These are phyloP conservation scores for Albatrellus sp. DNA, from an alignment of 1,284 basidiomycete species.

Conservation along the genomic window DNA sequence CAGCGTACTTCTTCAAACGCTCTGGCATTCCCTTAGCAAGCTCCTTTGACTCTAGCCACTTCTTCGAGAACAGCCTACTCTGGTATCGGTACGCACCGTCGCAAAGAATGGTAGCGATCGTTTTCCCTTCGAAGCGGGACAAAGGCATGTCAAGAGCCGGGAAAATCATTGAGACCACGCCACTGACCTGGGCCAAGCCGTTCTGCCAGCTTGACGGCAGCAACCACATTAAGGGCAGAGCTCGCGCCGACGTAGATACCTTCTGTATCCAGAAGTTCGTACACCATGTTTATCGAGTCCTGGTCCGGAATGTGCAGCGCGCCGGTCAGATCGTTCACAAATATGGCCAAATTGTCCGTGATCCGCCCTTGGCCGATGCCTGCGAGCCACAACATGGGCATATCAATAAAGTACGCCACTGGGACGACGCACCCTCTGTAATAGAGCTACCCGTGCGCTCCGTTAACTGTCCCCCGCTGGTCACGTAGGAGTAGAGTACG, in stretches of 20 bases:
- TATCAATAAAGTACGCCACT: not conserved
- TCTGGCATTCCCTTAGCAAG: conserved; percentile 75
- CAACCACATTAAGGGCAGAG: conserved; percentile 91
- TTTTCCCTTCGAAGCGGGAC: conserved; percentile 47
- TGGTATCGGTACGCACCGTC: conserved; percentile 98
- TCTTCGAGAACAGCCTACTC: conserved; percentile 89
- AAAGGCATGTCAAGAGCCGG: conserved; percentile 5
- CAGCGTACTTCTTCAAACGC: conserved; percentile 82
- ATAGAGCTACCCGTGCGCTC: conserved; percentile 86
- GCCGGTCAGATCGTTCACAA: conserved; percentile 72
- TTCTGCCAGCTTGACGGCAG: conserved; percentile 80
- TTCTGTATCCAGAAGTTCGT: conserved; percentile 85
- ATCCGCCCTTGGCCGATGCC: conserved; percentile 96
- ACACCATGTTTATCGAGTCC: conserved; percentile 89
- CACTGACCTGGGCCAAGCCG: conserved; percentile 69
- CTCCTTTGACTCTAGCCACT: conserved; percentile 83
- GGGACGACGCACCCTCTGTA: conserved; percentile 67
- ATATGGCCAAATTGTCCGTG: conserved; percentile 86
- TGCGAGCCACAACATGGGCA: conserved; percentile 18
- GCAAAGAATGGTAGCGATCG: conserved; percentile 82
- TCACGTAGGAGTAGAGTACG: conserved; percentile 81
- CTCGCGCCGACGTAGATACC: conserved; percentile 96
- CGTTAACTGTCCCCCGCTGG: conserved; percentile 67
- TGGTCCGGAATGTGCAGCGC: conserved; percentile 83
- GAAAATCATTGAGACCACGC: not conserved